Percentiles rank a stretch among this genome's conserved stretches.
These are phyloP conservation scores for Boletus rex-veris DNA, from an alignment of 768 basidiomycete species.

Conservation along the genomic window DNA sequence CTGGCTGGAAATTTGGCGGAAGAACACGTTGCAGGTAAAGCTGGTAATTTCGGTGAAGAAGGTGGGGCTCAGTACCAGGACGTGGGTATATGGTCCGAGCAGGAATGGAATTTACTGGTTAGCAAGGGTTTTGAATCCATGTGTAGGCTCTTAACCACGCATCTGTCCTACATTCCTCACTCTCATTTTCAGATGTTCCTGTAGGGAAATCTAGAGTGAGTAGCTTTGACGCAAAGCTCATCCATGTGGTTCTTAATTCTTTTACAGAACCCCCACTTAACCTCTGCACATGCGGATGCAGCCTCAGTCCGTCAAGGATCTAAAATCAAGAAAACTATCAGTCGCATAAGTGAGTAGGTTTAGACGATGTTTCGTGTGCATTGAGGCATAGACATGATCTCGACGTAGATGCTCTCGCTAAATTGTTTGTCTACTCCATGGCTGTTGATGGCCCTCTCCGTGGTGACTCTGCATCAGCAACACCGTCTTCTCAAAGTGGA, in stretches of 20 bases:
- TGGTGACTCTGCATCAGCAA: constrained; percentile 45
- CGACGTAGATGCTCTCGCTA: constrained; percentile 66
- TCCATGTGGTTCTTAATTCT: not conserved
- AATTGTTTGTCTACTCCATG: constrained; percentile 87
- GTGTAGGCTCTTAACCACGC: constrained; percentile 42
- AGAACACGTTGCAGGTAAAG: constrained; percentile 65
- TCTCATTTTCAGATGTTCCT: constrained; percentile 28
- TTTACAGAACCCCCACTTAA: constrained; percentile 56
- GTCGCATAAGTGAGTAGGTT: constrained; percentile 48
- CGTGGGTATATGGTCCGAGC: constrained; percentile 84
- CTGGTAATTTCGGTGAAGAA: constrained; percentile 50
- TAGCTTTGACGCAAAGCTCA: not conserved
- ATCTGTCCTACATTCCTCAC: constrained; percentile 37
- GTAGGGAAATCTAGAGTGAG: constrained; percentile 65
- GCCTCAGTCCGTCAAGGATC: constrained; percentile 52
- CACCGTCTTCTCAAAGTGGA: constrained; percentile 58
- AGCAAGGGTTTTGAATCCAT: constrained; percentile 80
- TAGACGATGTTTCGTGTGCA: not conserved
- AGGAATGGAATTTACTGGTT: constrained; percentile 80
- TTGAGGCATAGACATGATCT: not conserved
- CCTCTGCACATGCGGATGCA: constrained; percentile 67
- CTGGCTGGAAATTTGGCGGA: constrained; percentile 66
- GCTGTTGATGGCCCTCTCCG: constrained; percentile 70
- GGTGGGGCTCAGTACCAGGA: constrained; percentile 68
- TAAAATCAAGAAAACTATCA: constrained; percentile 67